Evolutionary conservation across 2,329 filamentous ascomycete genomes (phyloP).

Genomic region (Aspergillus sp.): DNA sequence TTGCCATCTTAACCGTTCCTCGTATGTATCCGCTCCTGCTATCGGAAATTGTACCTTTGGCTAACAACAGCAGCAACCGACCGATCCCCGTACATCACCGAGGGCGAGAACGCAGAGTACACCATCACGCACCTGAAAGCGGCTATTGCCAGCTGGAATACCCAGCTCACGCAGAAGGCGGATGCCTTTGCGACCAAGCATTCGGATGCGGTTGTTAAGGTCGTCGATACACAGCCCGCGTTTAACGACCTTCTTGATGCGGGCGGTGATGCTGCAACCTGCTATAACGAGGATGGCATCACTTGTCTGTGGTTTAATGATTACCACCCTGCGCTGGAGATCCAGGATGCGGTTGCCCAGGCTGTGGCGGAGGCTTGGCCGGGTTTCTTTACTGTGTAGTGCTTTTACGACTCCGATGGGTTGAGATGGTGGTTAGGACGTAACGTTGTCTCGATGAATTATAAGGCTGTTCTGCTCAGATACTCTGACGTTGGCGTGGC

Average conservation of each 20-base stretch:
- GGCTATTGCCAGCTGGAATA: conserved; percentile 9
- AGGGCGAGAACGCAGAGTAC: conserved; percentile 3
- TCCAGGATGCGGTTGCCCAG: conserved; percentile 11
- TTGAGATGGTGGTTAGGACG: too few relatives aligned
- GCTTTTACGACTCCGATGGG: too few relatives aligned
- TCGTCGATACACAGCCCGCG: conserved; percentile 9
- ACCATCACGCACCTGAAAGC: conserved; percentile 1
- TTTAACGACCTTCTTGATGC: conserved; percentile 9
- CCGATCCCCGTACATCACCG: conserved; percentile 4
- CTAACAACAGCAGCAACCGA: conserved; percentile 4
- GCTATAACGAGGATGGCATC: conserved; percentile 8
- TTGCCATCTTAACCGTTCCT: conserved; percentile 6
- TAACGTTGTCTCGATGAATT: too few relatives aligned
- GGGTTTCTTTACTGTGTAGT: background rate
- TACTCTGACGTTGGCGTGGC: too few relatives aligned
- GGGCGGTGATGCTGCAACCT: conserved; percentile 2
- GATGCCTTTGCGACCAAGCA: background rate
- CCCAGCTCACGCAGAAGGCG: background rate
- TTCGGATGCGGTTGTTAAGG: conserved; percentile 3
- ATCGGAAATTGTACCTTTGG: too few relatives aligned
- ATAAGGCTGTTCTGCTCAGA: too few relatives aligned
- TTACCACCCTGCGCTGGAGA: conserved; percentile 11
- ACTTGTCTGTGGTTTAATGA: conserved; percentile 17
- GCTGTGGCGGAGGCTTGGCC: conserved; percentile 10
- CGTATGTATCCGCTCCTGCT: background rate